Conservation (phyloP, 345 rosid genomes). For the Anastatica hierochuntica region DNA sequence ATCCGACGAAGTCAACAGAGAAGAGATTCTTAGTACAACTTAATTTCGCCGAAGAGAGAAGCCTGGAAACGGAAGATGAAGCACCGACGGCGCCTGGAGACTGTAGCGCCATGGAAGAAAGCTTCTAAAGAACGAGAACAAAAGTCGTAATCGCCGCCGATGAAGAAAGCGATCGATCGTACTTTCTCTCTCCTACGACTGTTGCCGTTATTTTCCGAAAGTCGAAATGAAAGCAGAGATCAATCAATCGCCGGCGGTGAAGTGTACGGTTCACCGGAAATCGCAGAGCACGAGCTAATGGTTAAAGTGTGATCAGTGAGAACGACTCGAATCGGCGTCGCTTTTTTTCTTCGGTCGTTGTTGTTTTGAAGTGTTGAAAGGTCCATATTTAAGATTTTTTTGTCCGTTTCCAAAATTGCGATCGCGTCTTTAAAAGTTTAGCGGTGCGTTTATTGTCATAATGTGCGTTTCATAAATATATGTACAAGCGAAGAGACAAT, state of each 20-base stretch:
- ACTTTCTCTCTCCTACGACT: constrained; percentile 5
- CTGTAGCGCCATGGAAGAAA: constrained; percentile 28
- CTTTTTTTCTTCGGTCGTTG: not conserved
- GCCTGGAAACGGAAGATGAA: constrained; percentile 40
- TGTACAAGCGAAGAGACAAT: not conserved
- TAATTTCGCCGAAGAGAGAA: constrained; percentile 30
- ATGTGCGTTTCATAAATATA: not conserved
- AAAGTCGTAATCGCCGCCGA: constrained; percentile 4
- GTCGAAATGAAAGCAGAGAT: constrained; percentile 15
- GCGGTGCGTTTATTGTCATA: constrained; percentile 18
- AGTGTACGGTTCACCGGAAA: constrained; percentile 11
- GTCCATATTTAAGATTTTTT: not conserved
- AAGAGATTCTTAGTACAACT: constrained; percentile 29
- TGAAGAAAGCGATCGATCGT: constrained; percentile 4
- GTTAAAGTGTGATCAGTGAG: constrained; percentile 9
- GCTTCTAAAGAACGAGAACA: not conserved
- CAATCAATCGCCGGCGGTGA: not conserved
- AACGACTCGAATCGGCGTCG: constrained; percentile 16
- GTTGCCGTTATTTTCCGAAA: constrained; percentile 20
- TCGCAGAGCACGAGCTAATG: not conserved
- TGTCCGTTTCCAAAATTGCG: not conserved
- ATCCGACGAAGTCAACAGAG: constrained; percentile 67
- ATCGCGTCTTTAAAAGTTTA: constrained; percentile 4
- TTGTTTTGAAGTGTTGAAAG: not conserved
- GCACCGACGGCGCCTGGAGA: constrained; percentile 23